These are phyloP conservation scores for Thelephora terrestris DNA, from an alignment of 1,284 basidiomycete genomes.

Conservation along the genomic window DNA sequence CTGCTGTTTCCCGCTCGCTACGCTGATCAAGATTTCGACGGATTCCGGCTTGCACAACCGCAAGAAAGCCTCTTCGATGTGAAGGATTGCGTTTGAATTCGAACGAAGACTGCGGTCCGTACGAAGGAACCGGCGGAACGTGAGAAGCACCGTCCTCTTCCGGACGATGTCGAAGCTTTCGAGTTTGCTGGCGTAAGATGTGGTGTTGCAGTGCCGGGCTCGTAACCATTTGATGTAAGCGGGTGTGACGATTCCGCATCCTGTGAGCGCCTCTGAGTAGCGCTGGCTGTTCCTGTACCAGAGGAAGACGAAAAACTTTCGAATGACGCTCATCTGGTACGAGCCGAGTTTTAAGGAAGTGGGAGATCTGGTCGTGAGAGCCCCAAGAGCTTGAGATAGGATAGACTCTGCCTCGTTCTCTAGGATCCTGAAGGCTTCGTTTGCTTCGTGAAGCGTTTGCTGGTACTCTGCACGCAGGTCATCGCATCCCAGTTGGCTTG, in stretches of 20 bases:
- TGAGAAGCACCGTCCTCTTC: conserved; percentile 14
- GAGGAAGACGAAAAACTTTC: conserved; percentile 42
- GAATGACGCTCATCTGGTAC: conserved; percentile 19
- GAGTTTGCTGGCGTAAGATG: conserved; percentile 6
- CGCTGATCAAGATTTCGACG: conserved; percentile 19
- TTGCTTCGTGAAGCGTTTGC: conserved; percentile 27
- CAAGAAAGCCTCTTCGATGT: conserved; percentile 18
- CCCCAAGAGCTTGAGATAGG: conserved; percentile 24
- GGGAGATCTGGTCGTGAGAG: conserved; percentile 11
- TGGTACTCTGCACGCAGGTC: conserved; percentile 25
- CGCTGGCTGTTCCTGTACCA: conserved; percentile 42
- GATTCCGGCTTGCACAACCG: conserved; percentile 11
- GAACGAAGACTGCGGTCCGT: not conserved
- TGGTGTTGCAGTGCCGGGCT: conserved; percentile 9
- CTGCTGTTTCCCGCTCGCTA: conserved; percentile 34
- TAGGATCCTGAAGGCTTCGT: conserved; percentile 30
- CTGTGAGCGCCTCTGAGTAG: conserved; percentile 27
- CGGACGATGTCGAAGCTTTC: not conserved
- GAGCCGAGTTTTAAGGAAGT: conserved; percentile 15
- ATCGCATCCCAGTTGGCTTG: not conserved
- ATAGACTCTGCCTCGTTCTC: conserved; percentile 31
- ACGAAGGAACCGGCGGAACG: conserved; percentile 20
- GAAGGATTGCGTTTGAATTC: conserved; percentile 4
- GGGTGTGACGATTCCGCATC: conserved; percentile 2
- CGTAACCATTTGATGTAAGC: conserved; percentile 1